Percentiles rank a stretch among this genome's conserved stretches.
These are phyloP conservation scores for Backusella sp. DNA, from an alignment of 192 early-diverging fungal species.

Conservation along the genomic window DNA sequence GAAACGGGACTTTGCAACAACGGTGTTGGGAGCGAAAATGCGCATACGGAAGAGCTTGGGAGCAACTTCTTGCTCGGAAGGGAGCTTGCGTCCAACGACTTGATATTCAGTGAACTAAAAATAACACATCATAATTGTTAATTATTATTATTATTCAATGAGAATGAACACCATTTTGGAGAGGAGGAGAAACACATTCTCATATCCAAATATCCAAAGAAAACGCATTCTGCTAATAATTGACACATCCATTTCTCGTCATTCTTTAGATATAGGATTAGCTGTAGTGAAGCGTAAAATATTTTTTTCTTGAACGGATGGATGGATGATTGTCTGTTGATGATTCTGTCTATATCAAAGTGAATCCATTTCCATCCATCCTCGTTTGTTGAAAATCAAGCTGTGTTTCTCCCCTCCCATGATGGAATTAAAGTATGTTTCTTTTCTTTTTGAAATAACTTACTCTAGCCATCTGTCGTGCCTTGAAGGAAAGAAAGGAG, in stretches of 20 bases:
- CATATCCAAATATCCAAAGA: not conserved
- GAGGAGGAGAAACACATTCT: not conserved
- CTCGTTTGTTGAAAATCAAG: not conserved
- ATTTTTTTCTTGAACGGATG: conserved; percentile 5
- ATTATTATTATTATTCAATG: not conserved
- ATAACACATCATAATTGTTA: not conserved
- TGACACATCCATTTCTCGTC: not conserved
- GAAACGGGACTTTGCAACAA: conserved; percentile 98
- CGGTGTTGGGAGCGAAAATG: conserved; percentile 97
- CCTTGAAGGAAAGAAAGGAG: conserved; percentile 25
- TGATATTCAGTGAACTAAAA: conserved; percentile 40
- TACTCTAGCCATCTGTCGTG: conserved; percentile 22
- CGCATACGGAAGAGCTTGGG: conserved; percentile 99
- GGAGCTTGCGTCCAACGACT: conserved; percentile 95
- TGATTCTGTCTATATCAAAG: not conserved
- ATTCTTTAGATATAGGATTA: not conserved
- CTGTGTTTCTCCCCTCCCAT: not conserved
- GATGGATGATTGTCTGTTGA: conserved; percentile 14
- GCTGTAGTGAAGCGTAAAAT: not conserved
- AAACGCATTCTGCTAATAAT: not conserved
- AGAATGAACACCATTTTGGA: not conserved
- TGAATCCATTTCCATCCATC: conserved; percentile 1
- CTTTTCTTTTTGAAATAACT: not conserved
- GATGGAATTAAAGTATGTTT: not conserved
- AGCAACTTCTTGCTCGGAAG: conserved; percentile 85